These are phyloP conservation scores for Fermentozyma sake DNA, from an alignment of 1,139 yeast genomes.

Conservation along the genomic window DNA sequence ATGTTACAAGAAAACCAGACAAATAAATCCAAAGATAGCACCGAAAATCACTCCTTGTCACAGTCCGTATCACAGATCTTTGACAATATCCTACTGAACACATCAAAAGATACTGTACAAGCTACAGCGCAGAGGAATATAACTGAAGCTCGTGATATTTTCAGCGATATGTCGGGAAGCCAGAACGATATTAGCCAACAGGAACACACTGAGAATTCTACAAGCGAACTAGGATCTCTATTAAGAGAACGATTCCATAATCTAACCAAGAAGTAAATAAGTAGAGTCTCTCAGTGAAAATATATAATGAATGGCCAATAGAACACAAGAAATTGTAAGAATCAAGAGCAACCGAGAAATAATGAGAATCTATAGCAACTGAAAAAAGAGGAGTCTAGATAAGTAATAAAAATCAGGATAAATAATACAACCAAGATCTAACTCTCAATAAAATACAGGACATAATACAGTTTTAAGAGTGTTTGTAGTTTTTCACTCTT, in stretches of 20 bases:
- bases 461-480: too few relatives aligned
- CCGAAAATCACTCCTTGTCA: conserved; percentile 18
- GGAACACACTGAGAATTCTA: conserved; percentile 21
- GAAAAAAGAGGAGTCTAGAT: too few relatives aligned
- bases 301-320: too few relatives aligned
- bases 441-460: too few relatives aligned
- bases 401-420: too few relatives aligned
- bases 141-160: conserved; percentile 10
- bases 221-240: conserved; percentile 29
- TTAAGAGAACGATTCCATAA: conserved; percentile 26
- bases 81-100: conserved; percentile 21
- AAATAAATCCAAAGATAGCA: conserved; percentile 14
- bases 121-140: neutral
- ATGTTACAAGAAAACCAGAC: conserved; percentile 16
- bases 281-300: too few relatives aligned
- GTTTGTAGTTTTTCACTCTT: too few relatives aligned
- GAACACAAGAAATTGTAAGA: too few relatives aligned
- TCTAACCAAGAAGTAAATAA: too few relatives aligned
- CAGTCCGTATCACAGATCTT: conserved; percentile 29
- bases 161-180: conserved; percentile 11
- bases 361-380: too few relatives aligned
- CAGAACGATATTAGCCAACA: conserved; percentile 11
- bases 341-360: too few relatives aligned
- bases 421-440: too few relatives aligned
- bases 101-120: conserved; percentile 3